A percentile compares a stretch with the other conserved stretches of the same genome.
These are phyloP conservation scores for Blastomyces silverae DNA, from an alignment of 2,329 filamentous ascomycete species.

Conservation along the genomic window DNA sequence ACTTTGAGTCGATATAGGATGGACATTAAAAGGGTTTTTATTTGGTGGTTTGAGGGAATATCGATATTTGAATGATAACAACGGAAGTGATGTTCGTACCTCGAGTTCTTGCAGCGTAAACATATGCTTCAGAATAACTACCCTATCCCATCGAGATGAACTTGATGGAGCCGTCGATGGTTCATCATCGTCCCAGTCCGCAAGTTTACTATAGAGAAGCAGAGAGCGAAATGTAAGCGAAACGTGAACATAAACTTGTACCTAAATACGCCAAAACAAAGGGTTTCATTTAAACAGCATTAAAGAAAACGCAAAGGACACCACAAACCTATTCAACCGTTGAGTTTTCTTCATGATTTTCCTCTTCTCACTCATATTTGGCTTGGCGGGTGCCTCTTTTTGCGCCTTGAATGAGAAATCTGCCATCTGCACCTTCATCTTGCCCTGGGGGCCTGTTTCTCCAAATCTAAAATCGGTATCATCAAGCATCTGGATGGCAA, in stretches of 20 bases:
- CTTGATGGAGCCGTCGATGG: constrained; percentile 54
- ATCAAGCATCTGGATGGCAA: constrained; percentile 49
- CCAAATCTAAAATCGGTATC: constrained; percentile 64
- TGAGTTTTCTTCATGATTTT: constrained; percentile 90
- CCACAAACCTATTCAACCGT: constrained; percentile 62
- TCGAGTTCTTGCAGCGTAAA: constrained; percentile 81
- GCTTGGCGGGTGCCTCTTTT: constrained; percentile 54
- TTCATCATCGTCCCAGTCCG: constrained; percentile 93
- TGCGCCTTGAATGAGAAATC: constrained; percentile 89
- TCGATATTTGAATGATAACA: background rate
- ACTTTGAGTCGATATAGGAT: background rate
- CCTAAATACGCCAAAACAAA: background rate
- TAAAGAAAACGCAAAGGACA: background rate
- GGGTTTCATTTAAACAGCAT: background rate
- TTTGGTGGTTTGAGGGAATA: background rate
- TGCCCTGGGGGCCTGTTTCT: constrained; percentile 47
- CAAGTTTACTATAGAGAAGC: constrained; percentile 59
- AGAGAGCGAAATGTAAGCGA: constrained; percentile 26
- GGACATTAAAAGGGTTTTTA: background rate
- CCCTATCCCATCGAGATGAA: constrained; percentile 61
- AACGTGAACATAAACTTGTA: background rate
- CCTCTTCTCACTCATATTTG: constrained; percentile 63
- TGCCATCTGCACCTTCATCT: constrained; percentile 74
- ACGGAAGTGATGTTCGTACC: constrained; percentile 26
- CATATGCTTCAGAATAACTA: constrained; percentile 86